Evolutionary conservation across 2,329 filamentous ascomycete genomes (phyloP), one percentile per base, ranked within the genome.

Genomic region (Talaromyces atroroseus): DNA sequence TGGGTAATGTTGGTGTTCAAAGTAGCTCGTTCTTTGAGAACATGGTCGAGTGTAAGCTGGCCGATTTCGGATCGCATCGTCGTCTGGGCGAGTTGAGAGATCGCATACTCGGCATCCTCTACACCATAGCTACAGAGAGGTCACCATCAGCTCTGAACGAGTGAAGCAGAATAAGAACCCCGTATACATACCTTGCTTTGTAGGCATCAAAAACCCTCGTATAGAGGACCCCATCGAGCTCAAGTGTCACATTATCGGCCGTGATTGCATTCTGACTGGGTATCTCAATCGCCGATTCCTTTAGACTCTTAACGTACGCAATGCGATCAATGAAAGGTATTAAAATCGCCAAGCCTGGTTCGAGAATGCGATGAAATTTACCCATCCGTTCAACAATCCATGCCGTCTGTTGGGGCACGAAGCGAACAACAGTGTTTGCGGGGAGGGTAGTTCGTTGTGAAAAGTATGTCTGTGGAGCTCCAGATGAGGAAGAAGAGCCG

Each of bases 361-460:
- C 84, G 51, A 99, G 79, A 67, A 99, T 96, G 59, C 92, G 84
- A 76, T 90, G 88, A 78, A 96, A 99, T 75, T 92, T 94, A 67
- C 94, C 94, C 94, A 99, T 99, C 69, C 94, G 92, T 82, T 99
- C 94, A 57, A 99, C 94, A 58, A 99, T 92, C 94, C 94, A 99
- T 73, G 94, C 94, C 65, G 92, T 97, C 79, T 99, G 94, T 76
- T 99, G 94, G n/a, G 94, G 94, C 44, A 99, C 94, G 75, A 97
- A 99, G 59, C 92, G 90, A 66, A 99, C 80, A 61, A 99, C 80
- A 3, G 94, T 99, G 76, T 99, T 99, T 64, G 92, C 89, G 26
- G 94, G 94, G 52, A 96, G 80, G 21, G 79, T 74, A 46, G 78
- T 76, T 47, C 79, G 75, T 69, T 88, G 87, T 47, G 72, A 69